phyloP scores from a whole-genome alignment of 306 rosid species.

The Ammopiptanthus mongolicus region DNA sequence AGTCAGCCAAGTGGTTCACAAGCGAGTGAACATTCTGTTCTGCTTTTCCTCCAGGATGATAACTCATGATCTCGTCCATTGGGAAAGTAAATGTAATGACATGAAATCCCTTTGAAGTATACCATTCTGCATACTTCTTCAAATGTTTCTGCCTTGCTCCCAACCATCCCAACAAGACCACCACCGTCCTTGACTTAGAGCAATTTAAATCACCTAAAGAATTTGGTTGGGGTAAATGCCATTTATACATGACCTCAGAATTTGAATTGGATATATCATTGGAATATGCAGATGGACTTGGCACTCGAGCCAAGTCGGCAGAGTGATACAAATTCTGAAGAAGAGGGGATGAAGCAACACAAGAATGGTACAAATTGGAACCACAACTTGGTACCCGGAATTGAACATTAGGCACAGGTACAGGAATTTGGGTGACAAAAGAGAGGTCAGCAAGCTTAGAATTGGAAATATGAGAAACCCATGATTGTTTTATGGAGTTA shows the following conservation, averaged over 20 bases:
- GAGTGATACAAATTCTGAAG: slow-evolving; percentile 52
- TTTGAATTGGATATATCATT: slow-evolving; percentile 24
- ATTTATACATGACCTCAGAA: slow-evolving; percentile 67
- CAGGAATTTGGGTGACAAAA: slow-evolving; percentile 48
- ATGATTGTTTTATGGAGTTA: slow-evolving; percentile 25
- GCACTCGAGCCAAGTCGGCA: slow-evolving; percentile 47
- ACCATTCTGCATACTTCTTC: slow-evolving; percentile 87
- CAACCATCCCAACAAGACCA: slow-evolving; percentile 92
- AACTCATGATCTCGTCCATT: slow-evolving; percentile 74
- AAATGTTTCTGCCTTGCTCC: slow-evolving; percentile 97
- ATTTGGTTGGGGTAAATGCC: slow-evolving; percentile 85
- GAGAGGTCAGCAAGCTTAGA: slow-evolving; percentile 59
- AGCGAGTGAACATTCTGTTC: slow-evolving; percentile 74
- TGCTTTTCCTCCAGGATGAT: slow-evolving; percentile 75
- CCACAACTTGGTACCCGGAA: slow-evolving; percentile 43
- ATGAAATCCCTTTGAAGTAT: slow-evolving; percentile 85
- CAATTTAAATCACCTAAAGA: slow-evolving; percentile 41
- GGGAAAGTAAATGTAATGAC: slow-evolving; percentile 89
- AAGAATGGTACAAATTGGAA: slow-evolving; percentile 29
- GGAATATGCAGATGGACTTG: slow-evolving; percentile 30
- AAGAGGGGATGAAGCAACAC: slow-evolving; percentile 44
- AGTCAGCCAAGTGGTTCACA: slow-evolving; percentile 76
- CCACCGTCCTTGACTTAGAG: slow-evolving; percentile 75
- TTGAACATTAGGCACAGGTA: slow-evolving; percentile 52
- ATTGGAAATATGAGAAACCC: slow-evolving; percentile 51